These are phyloP conservation scores for Triticum urartu DNA, from an alignment of 176 grass and related monocot genomes.

Conservation along the genomic window DNA sequence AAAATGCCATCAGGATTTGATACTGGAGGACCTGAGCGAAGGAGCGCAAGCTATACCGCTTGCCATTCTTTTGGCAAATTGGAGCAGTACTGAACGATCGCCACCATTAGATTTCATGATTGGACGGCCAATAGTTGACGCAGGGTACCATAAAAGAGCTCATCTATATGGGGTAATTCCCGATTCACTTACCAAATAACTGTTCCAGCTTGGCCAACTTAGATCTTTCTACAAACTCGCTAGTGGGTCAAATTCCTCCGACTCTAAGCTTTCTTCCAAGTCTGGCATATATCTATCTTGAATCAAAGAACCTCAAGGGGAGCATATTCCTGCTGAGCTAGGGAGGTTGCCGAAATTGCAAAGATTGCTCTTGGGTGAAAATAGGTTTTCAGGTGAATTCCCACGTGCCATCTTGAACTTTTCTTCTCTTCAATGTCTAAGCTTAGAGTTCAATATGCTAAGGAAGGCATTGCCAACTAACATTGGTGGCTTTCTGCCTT, in stretches of 20 bases:
- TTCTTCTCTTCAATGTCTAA: neutral
- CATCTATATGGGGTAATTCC: neutral
- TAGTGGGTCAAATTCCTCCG: neutral
- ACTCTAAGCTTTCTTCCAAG: neutral
- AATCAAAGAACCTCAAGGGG: neutral
- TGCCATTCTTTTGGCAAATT: too few species aligned
- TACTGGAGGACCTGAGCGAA: too few species aligned
- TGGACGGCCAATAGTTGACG: too few species aligned
- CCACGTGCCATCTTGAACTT: neutral
- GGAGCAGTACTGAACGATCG: too few species aligned
- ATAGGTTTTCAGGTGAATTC: neutral
- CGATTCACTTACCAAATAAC: neutral
- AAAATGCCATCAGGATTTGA: too few species aligned
- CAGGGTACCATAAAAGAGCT: too few species aligned
- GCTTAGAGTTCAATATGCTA: neutral
- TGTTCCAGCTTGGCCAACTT: neutral
- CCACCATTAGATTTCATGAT: too few species aligned
- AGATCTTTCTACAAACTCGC: neutral
- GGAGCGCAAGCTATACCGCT: too few species aligned
- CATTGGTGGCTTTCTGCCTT: constrained; percentile 15
- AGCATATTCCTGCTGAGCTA: neutral
- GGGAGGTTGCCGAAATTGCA: neutral
- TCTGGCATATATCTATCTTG: neutral
- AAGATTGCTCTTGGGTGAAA: fast-evolving
- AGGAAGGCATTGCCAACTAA: neutral